A percentile compares a stretch with the other conserved stretches of the same genome.
These are phyloP conservation scores for Raddia distichophylla DNA, from an alignment of 176 grass and related monocot species.

Conservation along the genomic window DNA sequence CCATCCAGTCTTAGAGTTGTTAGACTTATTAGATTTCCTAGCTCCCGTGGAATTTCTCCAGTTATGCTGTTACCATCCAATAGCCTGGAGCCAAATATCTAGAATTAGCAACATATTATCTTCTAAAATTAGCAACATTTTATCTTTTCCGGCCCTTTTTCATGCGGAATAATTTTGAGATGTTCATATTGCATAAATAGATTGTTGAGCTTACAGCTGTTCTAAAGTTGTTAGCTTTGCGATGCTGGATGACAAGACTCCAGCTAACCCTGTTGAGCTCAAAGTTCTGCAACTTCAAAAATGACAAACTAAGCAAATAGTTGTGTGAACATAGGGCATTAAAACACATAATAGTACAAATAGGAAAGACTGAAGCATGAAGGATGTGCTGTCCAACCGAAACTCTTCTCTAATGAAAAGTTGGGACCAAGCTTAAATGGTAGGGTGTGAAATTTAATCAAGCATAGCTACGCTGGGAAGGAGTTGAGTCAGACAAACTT, in stretches of 20 bases:
- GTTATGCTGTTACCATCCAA: conserved; percentile 76
- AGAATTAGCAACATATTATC: background rate
- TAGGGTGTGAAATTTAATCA: conserved; percentile 1
- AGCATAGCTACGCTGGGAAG: background rate
- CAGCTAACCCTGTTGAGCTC: conserved; percentile 60
- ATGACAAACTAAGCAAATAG: conserved; percentile 26
- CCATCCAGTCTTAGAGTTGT: conserved; percentile 61
- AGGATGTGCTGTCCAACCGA: conserved; percentile 13
- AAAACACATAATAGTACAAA: conserved; percentile 24
- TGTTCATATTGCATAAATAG: conserved; percentile 4
- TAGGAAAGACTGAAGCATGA: background rate
- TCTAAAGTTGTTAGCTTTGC: conserved; percentile 61
- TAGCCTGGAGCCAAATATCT: conserved; percentile 50
- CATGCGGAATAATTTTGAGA: background rate
- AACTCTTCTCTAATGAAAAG: conserved; percentile 19
- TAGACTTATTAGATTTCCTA: conserved; percentile 78
- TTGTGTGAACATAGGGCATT: background rate
- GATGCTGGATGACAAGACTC: conserved; percentile 71
- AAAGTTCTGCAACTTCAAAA: conserved; percentile 59
- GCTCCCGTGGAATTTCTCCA: conserved; percentile 71
- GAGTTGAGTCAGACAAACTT: conserved; percentile 40
- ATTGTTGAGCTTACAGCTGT: conserved; percentile 60
- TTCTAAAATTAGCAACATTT: too few relatives aligned
- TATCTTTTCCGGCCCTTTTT: background rate
- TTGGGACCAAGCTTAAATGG: background rate